A percentile compares a stretch with the other conserved stretches of the same genome.
Conservation (phyloP, 306 rosid species). For the Elaeagnus macrophylla region DNA sequence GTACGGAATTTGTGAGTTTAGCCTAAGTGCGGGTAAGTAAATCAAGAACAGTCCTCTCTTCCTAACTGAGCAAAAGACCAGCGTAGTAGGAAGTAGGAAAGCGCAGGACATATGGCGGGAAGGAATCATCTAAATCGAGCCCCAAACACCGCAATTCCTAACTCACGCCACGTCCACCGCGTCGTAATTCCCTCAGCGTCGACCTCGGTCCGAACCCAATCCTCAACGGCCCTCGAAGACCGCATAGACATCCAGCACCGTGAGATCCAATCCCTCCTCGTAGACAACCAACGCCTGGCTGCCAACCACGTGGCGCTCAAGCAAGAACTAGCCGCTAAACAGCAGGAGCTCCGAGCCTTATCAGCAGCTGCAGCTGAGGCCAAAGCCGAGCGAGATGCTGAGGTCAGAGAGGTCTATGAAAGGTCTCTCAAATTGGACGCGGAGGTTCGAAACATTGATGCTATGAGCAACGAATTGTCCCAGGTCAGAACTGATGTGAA, state of each 20-base stretch:
- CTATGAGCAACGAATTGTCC: slow-evolving; percentile 46
- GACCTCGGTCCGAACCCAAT: slow-evolving; percentile 20
- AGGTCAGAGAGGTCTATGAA: slow-evolving; percentile 63
- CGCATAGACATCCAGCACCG: slow-evolving; percentile 48
- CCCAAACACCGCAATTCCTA: slow-evolving; percentile 12
- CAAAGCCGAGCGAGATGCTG: slow-evolving; percentile 59
- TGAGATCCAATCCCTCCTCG: slow-evolving; percentile 65
- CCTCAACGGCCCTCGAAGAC: slow-evolving; percentile 47
- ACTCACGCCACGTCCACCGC: slow-evolving; percentile 5
- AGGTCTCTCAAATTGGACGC: slow-evolving; percentile 62
- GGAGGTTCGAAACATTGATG: slow-evolving; percentile 51
- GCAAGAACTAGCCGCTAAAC: slow-evolving; percentile 57
- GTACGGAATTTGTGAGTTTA: no score
- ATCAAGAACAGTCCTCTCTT: no score
- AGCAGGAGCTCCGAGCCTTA: slow-evolving; percentile 49
- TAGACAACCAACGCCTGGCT: slow-evolving; percentile 78
- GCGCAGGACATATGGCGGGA: no score
- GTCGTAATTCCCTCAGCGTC: slow-evolving; percentile 25
- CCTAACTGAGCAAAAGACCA: neutral
- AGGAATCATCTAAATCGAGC: no score
- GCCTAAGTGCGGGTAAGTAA: no score
- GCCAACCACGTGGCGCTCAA: slow-evolving; percentile 78
- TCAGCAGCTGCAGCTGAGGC: slow-evolving; percentile 40
- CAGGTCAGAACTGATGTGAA: slow-evolving; percentile 43
- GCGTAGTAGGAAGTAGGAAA: neutral